Base-by-base conservation (phyloP, 768 basidiomycete species). In the Coprinopsis strossmayeri region DNA sequence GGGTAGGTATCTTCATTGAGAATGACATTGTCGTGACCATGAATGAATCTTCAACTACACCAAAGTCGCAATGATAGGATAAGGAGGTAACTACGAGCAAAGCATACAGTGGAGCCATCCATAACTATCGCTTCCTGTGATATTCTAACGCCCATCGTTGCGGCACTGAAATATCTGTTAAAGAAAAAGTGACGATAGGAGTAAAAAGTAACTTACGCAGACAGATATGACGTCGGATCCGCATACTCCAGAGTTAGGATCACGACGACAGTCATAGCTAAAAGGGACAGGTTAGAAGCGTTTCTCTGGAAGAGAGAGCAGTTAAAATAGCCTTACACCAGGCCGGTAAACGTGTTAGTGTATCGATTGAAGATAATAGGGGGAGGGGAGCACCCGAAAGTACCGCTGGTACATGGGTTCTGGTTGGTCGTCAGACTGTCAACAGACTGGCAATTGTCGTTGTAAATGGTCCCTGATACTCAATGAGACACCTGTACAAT, bases 351-450 rank as follows among this genome's bases (percentile, higher is more conserved):
- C 2, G 60, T 56, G 43, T 54, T 64, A 10, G 41, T 61, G 51
- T 66, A 66, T n/a, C 45, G 32, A 45, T 61, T 49, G 49, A 64
- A 66, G 23, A 56, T 52, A 43, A 66, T 52, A 3, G 64, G 66
- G 23, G 62, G 46, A 17, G 64, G 53, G 21, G 55, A 58, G 50
- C 62, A 66, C 1, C 59, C 62, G 37, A 67, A 67, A 5, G 59
- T 63, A 5, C 62, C 60, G 44, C 54, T 24, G 18, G 34, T 53
- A 59, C 66, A 67, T 0, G 64, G 64, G 43, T 67, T 67, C 13
- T 49, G 10, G 17, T 35, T 61, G 34, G 64, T 63, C 13, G 58
- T 63, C 40, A 65, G 40, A 0, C 59, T 53, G 45, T 65, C 60
- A 35, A 64, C 62, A 12, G 51, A 34, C 11, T 58, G 54, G 60